These are phyloP conservation scores for Xerocomus amazonicus DNA, from an alignment of 1,284 basidiomycete genomes.

Conservation along the genomic window DNA sequence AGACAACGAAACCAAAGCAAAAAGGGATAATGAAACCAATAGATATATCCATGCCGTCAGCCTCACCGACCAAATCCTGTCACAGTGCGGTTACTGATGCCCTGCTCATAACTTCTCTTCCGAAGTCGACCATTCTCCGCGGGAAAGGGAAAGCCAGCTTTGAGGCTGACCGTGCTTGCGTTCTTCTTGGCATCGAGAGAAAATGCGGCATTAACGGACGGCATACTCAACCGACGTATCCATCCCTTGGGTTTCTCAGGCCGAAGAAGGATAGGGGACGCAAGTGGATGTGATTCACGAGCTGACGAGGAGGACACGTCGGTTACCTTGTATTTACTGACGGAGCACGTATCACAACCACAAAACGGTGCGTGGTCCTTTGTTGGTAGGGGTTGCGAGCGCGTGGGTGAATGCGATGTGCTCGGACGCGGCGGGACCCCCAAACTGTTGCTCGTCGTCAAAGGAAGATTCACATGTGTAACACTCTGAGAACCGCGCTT, in stretches of 20 bases:
- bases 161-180: slow-evolving; percentile 39
- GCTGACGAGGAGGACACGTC: slow-evolving; percentile 32
- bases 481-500: slow-evolving; percentile 43
- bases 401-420: slow-evolving; percentile 27
- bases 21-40: slow-evolving; percentile 6
- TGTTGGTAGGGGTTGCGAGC: slow-evolving; percentile 22
- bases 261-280: slow-evolving; percentile 40
- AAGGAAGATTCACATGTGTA: slow-evolving; percentile 43
- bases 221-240: slow-evolving; percentile 76
- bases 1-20: background rate
- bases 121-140: slow-evolving; percentile 41
- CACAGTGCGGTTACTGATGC: slow-evolving; percentile 42
- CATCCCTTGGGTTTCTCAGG: slow-evolving; percentile 64
- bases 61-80: slow-evolving; percentile 32
- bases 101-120: slow-evolving; percentile 46
- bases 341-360: slow-evolving; percentile 58
- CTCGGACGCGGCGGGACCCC: slow-evolving; percentile 15
- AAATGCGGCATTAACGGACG: slow-evolving; percentile 55
- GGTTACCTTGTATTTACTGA: slow-evolving; percentile 43
- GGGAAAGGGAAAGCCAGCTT: slow-evolving; percentile 24
- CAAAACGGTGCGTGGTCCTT: slow-evolving; percentile 54
- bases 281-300: slow-evolving; percentile 40
- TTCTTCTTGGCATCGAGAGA: slow-evolving; percentile 47
- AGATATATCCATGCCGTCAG: slow-evolving; percentile 4
- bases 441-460: slow-evolving; percentile 24